Percentiles rank a stretch among this genome's conserved stretches.
Conservation (phyloP, 2,329 filamentous ascomycete genomes). For the Mycosphaerelloides madeirae region DNA sequence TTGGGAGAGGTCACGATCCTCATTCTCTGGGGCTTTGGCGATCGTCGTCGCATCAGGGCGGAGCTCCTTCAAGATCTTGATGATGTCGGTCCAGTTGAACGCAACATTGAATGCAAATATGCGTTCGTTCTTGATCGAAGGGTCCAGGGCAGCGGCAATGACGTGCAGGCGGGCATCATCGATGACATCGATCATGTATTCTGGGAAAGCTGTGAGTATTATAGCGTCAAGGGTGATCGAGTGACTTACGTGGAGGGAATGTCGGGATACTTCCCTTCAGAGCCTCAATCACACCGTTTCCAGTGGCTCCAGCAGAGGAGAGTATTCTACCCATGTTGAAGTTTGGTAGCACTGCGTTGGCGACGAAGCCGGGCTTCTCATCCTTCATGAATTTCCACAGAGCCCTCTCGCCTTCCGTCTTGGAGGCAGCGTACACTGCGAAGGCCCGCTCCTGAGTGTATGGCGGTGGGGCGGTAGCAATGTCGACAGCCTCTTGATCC, state of each 20-base stretch:
- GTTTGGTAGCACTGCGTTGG: conserved; percentile 37
- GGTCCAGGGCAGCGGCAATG: conserved; percentile 44
- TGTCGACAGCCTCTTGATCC: conserved; percentile 28
- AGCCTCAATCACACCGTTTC: conserved; percentile 9
- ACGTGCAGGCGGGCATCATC: conserved; percentile 52
- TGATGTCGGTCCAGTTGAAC: conserved; percentile 45
- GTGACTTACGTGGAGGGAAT: conserved; percentile 17
- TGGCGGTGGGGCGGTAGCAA: conserved; percentile 32
- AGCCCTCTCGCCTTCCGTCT: conserved; percentile 44
- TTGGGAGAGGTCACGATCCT: conserved; percentile 22
- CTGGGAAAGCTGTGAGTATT: conserved; percentile 2
- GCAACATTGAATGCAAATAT: conserved; percentile 51
- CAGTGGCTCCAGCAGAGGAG: conserved; percentile 14
- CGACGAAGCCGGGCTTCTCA: conserved; percentile 41
- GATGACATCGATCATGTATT: conserved; percentile 43
- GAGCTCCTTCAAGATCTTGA: conserved; percentile 36
- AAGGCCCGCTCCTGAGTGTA: conserved; percentile 23
- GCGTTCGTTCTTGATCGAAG: conserved; percentile 45
- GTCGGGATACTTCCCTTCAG: conserved; percentile 16
- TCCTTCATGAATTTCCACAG: conserved; percentile 46
- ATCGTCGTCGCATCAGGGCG: conserved; percentile 35
- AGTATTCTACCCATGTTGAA: conserved; percentile 24
- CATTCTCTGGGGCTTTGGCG: conserved; percentile 14
- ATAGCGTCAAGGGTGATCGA: not conserved
- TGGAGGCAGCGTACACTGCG: conserved; percentile 44